Base-by-base conservation (phyloP, 768 basidiomycete genomes). In the Phlebiopsis flavidoalba region DNA sequence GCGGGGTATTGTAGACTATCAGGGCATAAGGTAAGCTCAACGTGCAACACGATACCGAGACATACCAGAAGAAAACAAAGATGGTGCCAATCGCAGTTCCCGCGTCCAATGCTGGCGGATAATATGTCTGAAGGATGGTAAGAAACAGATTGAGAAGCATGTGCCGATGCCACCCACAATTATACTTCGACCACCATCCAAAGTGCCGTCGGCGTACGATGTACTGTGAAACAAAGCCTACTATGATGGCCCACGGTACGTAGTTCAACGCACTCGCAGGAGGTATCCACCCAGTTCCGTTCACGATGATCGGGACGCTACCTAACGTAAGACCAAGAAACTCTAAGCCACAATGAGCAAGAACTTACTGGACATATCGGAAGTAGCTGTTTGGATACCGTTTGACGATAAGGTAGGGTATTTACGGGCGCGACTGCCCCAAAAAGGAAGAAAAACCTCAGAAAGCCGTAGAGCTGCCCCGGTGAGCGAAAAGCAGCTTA, bases 71-170 rank as follows among this genome's bases (percentile, higher is more conserved):
- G 74, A 83, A 86, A 31, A 87, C 78, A 37, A 83, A n/a, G 15
- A 88, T 72, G 4, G 79, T 71, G 21, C 79, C 72, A 12, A 88
- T 64, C 0, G 87, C 86, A 4, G 87, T 75, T 14, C 89, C 87
- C 15, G 87, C 80, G 64, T 89, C 88, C 63, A 90, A 66, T 3
- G 86, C 88, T 10, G n/a, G 87, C 85, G 7, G 87, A 89, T 17
- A 89, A 71, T 21, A 89, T 82, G 63, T 88, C 78, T 79, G 51
- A 31, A 49, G 14, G 15, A 24, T 8, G 11, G 40, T 55, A 37
- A 45, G 54, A 40, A 19, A 19, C 31, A 31, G 1, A 8, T 22
- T 15, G 19, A 22, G 12, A 49, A 19, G 24, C 14, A 49, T 8
- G 19, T 12, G 36, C 3, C 22, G 24, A 24, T 12, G 21, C 3